These are phyloP conservation scores for Ustilago loliicola DNA, from an alignment of 1,284 basidiomycete species.

Conservation along the genomic window DNA sequence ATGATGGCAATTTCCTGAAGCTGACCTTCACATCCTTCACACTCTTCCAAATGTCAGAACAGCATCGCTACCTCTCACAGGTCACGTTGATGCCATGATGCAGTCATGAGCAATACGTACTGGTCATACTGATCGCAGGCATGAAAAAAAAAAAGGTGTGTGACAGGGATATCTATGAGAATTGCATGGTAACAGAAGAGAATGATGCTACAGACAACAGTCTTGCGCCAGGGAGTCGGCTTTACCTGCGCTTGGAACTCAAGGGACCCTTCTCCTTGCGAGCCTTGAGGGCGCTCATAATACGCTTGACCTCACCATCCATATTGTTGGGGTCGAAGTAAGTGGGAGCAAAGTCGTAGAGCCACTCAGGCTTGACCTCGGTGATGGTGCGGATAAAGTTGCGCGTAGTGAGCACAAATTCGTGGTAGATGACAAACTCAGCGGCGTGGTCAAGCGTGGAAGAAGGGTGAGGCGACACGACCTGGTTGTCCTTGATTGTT, in stretches of 20 bases:
- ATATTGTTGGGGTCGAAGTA: constrained; percentile 79
- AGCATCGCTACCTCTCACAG: not conserved
- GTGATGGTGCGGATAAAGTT: constrained; percentile 88
- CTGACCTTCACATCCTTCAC: not conserved
- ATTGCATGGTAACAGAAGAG: not conserved
- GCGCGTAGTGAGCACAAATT: constrained; percentile 89
- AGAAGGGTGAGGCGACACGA: constrained; percentile 92
- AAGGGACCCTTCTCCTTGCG: constrained; percentile 48
- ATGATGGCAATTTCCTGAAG: too few relatives aligned
- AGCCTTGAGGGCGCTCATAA: constrained; percentile 57
- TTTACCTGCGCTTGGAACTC: constrained; percentile 35
- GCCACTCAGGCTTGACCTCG: constrained; percentile 89
- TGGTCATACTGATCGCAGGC: too few relatives aligned
- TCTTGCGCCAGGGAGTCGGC: not conserved
- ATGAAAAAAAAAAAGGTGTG: too few relatives aligned
- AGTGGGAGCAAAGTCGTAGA: constrained; percentile 82
- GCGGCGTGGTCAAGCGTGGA: constrained; percentile 92
- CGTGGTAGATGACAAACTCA: constrained; percentile 98
- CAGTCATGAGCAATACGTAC: not conserved
- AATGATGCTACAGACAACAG: not conserved
- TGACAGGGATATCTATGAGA: not conserved
- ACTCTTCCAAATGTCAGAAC: too few relatives aligned
- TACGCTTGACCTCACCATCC: constrained; percentile 64
- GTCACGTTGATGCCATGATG: not conserved
- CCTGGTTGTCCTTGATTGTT: constrained; percentile 94